Conservation (phyloP, 2,329 filamentous ascomycete genomes). For the Mycosphaerelloides madeirae region DNA sequence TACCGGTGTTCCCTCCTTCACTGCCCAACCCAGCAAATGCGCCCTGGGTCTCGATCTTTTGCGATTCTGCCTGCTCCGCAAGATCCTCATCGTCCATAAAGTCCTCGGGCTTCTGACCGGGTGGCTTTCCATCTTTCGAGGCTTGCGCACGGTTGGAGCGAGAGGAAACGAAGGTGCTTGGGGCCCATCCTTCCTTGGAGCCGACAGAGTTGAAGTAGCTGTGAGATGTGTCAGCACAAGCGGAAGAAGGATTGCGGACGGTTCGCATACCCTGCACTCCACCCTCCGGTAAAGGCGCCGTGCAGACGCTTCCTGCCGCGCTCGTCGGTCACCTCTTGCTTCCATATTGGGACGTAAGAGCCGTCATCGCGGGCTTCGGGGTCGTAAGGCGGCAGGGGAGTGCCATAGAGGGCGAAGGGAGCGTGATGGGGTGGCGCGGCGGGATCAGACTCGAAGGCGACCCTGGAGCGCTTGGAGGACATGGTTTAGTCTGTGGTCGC, state of each 20-base stretch:
- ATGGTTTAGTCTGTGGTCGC: slow-evolving; percentile 44
- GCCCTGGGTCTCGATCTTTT: slow-evolving; percentile 66
- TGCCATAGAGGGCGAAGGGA: slow-evolving; percentile 76
- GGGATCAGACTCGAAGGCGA: slow-evolving; percentile 71
- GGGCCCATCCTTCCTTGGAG: slow-evolving; percentile 96
- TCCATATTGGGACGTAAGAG: slow-evolving; percentile 92
- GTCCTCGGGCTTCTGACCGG: slow-evolving; percentile 68
- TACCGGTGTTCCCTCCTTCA: slow-evolving; percentile 51
- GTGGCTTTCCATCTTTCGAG: slow-evolving; percentile 44
- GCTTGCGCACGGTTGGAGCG: slow-evolving; percentile 72
- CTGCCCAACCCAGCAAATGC: slow-evolving; percentile 73
- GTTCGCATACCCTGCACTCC: slow-evolving; percentile 91
- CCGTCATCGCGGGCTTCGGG: slow-evolving; percentile 78
- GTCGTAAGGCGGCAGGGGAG: slow-evolving; percentile 73
- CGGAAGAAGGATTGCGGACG: background rate
- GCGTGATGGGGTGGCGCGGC: slow-evolving; percentile 53
- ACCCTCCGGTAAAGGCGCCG: slow-evolving; percentile 94
- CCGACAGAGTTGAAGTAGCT: slow-evolving; percentile 98
- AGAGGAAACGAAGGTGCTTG: slow-evolving; percentile 86
- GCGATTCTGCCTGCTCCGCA: slow-evolving; percentile 75
- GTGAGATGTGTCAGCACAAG: slow-evolving; percentile 4
- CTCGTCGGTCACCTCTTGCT: slow-evolving; percentile 94
- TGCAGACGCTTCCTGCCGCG: slow-evolving; percentile 84
- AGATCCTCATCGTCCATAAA: slow-evolving; percentile 99
- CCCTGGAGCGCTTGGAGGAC: slow-evolving; percentile 74